Evolutionary conservation across 805 yeast species (phyloP), one percentile per base, ranked within the genome.

Genomic region (Starmerella stellata): DNA sequence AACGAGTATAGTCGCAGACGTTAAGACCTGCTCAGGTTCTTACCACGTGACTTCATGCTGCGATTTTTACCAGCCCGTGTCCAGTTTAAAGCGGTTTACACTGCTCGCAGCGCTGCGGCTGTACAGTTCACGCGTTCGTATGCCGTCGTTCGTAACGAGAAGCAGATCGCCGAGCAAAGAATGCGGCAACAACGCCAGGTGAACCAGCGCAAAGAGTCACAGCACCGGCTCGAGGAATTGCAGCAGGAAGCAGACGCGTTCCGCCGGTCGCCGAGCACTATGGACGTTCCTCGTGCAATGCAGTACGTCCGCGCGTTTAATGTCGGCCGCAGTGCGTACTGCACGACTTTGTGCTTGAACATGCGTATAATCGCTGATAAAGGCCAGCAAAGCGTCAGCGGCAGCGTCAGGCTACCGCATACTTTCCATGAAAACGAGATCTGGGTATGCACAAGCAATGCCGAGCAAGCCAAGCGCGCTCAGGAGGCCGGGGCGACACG

Each of bases 291-390:
- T 4, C 58, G 62, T 23, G 95, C 95, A 1, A 57, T 82, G 56
- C 68, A 78, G 50, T 83, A 74, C 52, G 55, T 87, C 40, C 67
- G 95, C 45, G 94, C 96, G 0, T 72, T 83, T 4, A 95, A 83
- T 57, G 92, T 83, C 4, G 96, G 98, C 4, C 72, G 78, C 52
- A 72, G 87, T 2, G 62, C 67, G 4, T 60, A 68, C n/a, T 73
- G 74, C 49, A 74, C 87, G 18, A 75, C 85, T 19, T 64, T 87
- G 30, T 64, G 78, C 15, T 58, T 79, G 39, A 70, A 76, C 38
- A 67, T 80, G 15, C 62, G 70, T 15, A 64, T 83, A 23, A 68
- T 75, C 9, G 72, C 76, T 17, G 87, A 77, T 43, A 74, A 71
- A 53, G 94, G 95, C 48, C 16, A 29, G 32, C 72, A 75, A 27